Conservation (phyloP, 2,329 filamentous ascomycete genomes). For the Ophiostoma tasmaniense region DNA sequence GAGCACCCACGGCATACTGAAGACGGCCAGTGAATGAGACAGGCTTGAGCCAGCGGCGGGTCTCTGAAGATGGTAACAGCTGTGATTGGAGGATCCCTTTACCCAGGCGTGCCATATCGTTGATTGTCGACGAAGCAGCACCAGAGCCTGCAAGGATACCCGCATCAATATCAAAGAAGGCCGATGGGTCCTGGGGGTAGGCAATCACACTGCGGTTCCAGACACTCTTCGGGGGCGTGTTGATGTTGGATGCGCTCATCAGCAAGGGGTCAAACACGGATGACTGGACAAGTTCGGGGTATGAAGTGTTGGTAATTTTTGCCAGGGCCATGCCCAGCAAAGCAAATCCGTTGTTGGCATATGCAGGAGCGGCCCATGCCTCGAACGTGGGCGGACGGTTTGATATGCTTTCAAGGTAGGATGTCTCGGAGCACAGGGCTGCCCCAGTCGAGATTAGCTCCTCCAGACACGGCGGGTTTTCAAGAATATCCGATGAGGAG, state of each 20-base stretch:
- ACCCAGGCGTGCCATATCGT: not conserved
- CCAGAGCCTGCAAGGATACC: not conserved
- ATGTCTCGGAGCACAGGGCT: not conserved
- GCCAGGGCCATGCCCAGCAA: not conserved
- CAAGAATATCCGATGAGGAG: not conserved
- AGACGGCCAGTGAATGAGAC: not conserved
- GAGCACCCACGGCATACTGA: constrained; percentile 31
- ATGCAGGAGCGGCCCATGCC: not conserved
- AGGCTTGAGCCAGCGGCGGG: not conserved
- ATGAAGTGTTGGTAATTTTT: not conserved
- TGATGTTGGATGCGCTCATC: not conserved
- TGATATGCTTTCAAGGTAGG: not conserved
- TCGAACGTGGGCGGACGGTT: not conserved
- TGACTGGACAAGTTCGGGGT: not conserved
- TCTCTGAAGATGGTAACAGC: not conserved
- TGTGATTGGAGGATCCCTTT: not conserved
- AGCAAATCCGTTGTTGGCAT: not conserved
- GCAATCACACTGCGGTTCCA: not conserved
- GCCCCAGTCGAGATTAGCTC: not conserved
- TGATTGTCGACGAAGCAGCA: not conserved
- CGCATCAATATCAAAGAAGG: not conserved
- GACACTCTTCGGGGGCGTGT: not conserved
- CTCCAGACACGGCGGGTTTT: not conserved
- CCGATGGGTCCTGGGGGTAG: not conserved
- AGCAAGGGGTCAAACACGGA: not conserved